Evolutionary conservation across 2,329 filamentous ascomycete genomes (phyloP).

Genomic region (Xylariomycetidae sp.): DNA sequence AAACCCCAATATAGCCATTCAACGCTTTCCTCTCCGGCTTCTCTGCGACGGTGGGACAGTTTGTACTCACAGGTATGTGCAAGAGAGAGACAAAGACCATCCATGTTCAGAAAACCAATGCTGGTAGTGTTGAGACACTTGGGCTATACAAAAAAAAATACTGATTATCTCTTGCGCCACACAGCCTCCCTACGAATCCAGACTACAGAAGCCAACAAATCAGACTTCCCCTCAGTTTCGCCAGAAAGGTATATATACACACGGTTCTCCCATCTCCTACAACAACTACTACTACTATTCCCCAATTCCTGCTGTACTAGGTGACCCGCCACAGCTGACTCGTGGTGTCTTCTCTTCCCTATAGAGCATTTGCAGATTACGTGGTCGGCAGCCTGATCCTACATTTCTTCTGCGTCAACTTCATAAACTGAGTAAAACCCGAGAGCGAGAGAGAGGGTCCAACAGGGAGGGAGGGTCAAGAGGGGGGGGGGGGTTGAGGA

Average conservation of each 20-base stretch:
- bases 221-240: constrained; percentile 70
- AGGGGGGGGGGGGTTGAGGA: too few relatives aligned
- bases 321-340: too few relatives aligned
- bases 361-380: constrained; percentile 91
- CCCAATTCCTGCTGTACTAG: too few relatives aligned
- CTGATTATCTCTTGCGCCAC: too few relatives aligned
- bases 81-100: too few relatives aligned
- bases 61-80: constrained; percentile 82
- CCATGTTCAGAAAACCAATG: too few relatives aligned
- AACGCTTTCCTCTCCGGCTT: constrained; percentile 98
- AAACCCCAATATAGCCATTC: constrained; percentile 72
- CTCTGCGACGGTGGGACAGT: constrained; percentile 90
- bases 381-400: constrained; percentile 90
- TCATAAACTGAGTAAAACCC: constrained; percentile 75
- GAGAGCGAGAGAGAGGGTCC: too few relatives aligned
- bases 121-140: too few relatives aligned
- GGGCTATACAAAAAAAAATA: too few relatives aligned
- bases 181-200: constrained; percentile 79
- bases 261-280: too few relatives aligned
- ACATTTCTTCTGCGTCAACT: constrained; percentile 99
- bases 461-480: too few relatives aligned
- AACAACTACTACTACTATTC: too few relatives aligned
- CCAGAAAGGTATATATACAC: constrained; percentile 64
- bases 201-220: constrained; percentile 77
- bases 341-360: constrained; percentile 1